A percentile compares a stretch with the other conserved stretches of the same genome.
These are phyloP conservation scores for Schizochytrium sp. DNA, from an alignment of 108 stramenopile species.

Conservation along the genomic window DNA sequence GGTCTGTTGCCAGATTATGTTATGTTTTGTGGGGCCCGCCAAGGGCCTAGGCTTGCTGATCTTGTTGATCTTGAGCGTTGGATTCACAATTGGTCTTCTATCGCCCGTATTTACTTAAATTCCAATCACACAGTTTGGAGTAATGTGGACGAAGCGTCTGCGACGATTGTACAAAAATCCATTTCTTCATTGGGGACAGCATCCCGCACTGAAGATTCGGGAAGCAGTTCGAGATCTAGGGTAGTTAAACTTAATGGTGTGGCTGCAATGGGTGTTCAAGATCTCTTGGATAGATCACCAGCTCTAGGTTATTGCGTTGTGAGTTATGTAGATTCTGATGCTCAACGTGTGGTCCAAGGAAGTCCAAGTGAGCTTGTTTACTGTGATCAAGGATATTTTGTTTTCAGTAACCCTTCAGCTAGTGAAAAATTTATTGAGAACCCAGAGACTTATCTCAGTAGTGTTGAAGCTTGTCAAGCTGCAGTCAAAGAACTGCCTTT, in stretches of 20 bases:
- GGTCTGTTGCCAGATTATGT: neutral
- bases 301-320: too few relatives aligned
- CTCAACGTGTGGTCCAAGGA: too few relatives aligned
- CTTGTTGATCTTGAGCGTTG: neutral
- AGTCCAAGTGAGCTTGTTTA: too few relatives aligned
- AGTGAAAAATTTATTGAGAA: neutral
- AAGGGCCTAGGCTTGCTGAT: neutral
- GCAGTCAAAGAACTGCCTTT: slow-evolving; percentile 14
- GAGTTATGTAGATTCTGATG: too few relatives aligned
- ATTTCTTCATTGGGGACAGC: neutral
- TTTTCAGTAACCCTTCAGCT: neutral
- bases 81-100: neutral
- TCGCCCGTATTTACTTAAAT: neutral
- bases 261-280: too few relatives aligned
- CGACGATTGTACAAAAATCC: neutral
- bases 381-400: neutral
- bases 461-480: neutral
- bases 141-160: neutral
- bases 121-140: neutral
- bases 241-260: too few relatives aligned
- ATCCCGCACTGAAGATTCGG: neutral
- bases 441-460: neutral
- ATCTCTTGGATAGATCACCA: too few relatives aligned
- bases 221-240: too few relatives aligned
- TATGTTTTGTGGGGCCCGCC: neutral